Evolutionary conservation across 2,329 filamentous ascomycete species (phyloP).

Genomic region (Coniochaeta sp.): DNA sequence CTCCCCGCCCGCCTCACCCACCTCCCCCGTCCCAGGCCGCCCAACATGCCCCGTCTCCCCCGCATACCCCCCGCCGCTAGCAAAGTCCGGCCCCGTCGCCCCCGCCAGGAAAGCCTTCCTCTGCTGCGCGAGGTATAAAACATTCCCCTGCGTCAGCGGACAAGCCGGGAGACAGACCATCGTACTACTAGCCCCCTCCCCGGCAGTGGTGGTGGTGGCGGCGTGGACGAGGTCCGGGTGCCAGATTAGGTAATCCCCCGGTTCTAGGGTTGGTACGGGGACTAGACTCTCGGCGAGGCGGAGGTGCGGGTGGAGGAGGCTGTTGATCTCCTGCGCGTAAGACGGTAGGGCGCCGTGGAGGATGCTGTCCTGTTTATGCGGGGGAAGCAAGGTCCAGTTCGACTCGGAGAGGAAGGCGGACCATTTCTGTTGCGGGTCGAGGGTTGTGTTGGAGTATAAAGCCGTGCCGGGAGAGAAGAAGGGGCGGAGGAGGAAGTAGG

Average conservation of each 20-base stretch:
- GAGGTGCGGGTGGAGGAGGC: constrained; percentile 65
- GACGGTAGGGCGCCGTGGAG: constrained; percentile 68
- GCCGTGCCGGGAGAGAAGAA: constrained; percentile 49
- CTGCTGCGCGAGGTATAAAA: constrained; percentile 49
- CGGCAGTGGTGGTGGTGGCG: constrained; percentile 44
- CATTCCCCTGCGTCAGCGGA: constrained; percentile 49
- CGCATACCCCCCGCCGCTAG: neutral
- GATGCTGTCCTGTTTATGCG: constrained; percentile 29
- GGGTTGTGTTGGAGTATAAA: neutral
- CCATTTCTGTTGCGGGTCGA: constrained; percentile 22
- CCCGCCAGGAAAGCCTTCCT: constrained; percentile 49
- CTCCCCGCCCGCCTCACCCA: constrained; percentile 30
- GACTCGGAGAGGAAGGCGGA: constrained; percentile 31
- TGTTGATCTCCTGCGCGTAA: constrained; percentile 62
- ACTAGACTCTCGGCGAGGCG: constrained; percentile 62
- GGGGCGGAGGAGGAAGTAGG: constrained; percentile 70
- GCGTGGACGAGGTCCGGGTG: constrained; percentile 66
- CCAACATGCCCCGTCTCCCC: constrained; percentile 23
- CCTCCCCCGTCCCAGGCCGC: constrained; percentile 27
- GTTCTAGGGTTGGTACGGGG: constrained; percentile 58
- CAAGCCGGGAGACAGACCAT: constrained; percentile 31
- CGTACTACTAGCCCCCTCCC: constrained; percentile 8
- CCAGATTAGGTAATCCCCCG: constrained; percentile 73
- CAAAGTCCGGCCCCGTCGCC: constrained; percentile 30
- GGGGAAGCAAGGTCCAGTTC: constrained; percentile 48